Percentiles rank a stretch among this genome's conserved stretches.
Conservation (phyloP, 1,139 yeast species). For the Blastobotrys niveus region DNA sequence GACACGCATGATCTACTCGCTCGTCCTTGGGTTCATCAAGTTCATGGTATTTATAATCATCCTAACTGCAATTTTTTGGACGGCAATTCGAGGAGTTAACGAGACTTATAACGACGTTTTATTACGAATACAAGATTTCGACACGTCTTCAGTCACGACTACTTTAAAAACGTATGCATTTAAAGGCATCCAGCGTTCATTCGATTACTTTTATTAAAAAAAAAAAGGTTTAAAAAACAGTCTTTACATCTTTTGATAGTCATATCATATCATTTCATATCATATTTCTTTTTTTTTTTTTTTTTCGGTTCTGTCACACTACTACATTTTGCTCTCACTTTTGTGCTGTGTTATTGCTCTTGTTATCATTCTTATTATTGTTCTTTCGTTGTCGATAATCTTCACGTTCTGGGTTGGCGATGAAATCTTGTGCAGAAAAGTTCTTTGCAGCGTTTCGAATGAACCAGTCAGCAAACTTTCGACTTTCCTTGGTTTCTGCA, state of each 20-base stretch:
- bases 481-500: conserved; percentile 41
- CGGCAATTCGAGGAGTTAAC: conserved; percentile 25
- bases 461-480: conserved; percentile 47
- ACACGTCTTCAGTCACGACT: conserved; percentile 7
- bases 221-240: too few relatives aligned
- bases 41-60: conserved; percentile 19
- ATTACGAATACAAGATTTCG: conserved; percentile 11
- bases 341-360: neutral
- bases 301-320: neutral
- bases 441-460: conserved; percentile 43
- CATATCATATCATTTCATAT: neutral
- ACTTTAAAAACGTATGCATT: conserved; percentile 8
- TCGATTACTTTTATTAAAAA: conserved; percentile 4
- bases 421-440: conserved; percentile 40
- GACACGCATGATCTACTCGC: conserved; percentile 28
- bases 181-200: conserved; percentile 8
- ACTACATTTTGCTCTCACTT: neutral
- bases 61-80: conserved; percentile 23
- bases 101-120: conserved; percentile 21
- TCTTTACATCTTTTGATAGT: too few relatives aligned
- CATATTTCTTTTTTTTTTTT: neutral
- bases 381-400: neutral
- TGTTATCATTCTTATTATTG: conserved; percentile 1
- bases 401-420: conserved; percentile 31
- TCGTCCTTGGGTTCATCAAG: conserved; percentile 25